Evolutionary conservation across 768 basidiomycete species (phyloP).

Genomic region (Sutorius australiensis): DNA sequence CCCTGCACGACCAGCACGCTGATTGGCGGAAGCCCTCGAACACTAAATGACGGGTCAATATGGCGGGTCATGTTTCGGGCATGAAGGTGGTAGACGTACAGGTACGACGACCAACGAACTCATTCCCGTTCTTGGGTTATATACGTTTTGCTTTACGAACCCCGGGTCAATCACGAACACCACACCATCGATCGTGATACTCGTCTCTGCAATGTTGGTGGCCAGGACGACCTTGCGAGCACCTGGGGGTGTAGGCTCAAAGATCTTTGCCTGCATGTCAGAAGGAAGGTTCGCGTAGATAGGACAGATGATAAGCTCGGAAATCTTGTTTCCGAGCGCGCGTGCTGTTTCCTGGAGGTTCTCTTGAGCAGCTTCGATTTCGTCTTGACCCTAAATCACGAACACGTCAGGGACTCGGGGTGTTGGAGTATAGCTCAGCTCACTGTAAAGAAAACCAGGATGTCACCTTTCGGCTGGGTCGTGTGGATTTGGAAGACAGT

Average conservation of each 20-base stretch:
- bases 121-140: constrained; percentile 98
- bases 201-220: constrained; percentile 99
- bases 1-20: constrained; percentile 94
- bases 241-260: constrained; percentile 96
- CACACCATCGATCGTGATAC: constrained; percentile 98
- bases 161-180: constrained; percentile 99
- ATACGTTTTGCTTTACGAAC: constrained; percentile 98
- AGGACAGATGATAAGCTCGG: constrained; percentile 91
- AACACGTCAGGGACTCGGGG: constrained; percentile 2
- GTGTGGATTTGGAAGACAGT: constrained; percentile 99
- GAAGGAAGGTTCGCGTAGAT: constrained; percentile 99
- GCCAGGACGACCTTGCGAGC: constrained; percentile 97
- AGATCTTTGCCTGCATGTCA: constrained; percentile 99
- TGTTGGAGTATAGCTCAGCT: constrained; percentile 16
- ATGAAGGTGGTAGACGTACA: constrained; percentile 44
- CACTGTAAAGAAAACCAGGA: constrained; percentile 95
- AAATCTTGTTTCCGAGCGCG: constrained; percentile 92
- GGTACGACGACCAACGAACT: constrained; percentile 94
- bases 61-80: neutral
- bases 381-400: constrained; percentile 78
- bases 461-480: constrained; percentile 96
- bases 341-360: constrained; percentile 93
- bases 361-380: constrained; percentile 97
- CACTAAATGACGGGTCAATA: constrained; percentile 48
- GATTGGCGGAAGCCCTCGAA: constrained; percentile 95